Conservation (phyloP, 257 asterid genomes). For the Solanum etuberosum region DNA sequence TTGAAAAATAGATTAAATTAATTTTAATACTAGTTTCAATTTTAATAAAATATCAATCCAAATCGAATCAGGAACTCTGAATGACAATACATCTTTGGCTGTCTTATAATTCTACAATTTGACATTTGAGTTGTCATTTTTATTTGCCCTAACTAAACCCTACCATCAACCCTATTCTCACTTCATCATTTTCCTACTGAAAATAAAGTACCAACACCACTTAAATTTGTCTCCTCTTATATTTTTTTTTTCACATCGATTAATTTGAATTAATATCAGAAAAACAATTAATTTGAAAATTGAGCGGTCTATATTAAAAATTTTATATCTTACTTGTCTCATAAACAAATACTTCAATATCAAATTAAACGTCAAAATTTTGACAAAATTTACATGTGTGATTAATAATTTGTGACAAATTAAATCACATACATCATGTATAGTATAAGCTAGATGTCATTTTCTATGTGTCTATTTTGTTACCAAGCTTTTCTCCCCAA, state of each 20-base stretch:
- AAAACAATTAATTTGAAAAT: background rate
- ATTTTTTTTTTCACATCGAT: background rate
- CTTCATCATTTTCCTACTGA: background rate
- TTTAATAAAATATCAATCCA: background rate
- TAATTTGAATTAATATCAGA: background rate
- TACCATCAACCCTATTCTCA: background rate
- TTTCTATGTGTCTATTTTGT: background rate
- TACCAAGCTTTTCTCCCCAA: background rate
- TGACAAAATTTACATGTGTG: background rate
- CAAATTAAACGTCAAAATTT: background rate
- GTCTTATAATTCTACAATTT: constrained; percentile 60
- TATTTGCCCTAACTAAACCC: background rate
- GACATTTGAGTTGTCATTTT: constrained; percentile 67
- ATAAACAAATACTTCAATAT: too few species aligned
- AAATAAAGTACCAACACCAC: background rate
- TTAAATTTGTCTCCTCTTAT: background rate
- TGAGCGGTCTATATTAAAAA: background rate
- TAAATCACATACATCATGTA: background rate
- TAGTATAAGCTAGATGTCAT: background rate
- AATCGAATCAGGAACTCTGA: background rate
- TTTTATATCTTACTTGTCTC: background rate
- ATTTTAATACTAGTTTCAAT: too few species aligned
- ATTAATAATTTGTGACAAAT: background rate
- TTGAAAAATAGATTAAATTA: too few species aligned
- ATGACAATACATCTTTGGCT: constrained; percentile 65